Evolutionary conservation across 139 green algal species (phyloP), one percentile per base, ranked within the genome.

Genomic region (Volvox africanus): DNA sequence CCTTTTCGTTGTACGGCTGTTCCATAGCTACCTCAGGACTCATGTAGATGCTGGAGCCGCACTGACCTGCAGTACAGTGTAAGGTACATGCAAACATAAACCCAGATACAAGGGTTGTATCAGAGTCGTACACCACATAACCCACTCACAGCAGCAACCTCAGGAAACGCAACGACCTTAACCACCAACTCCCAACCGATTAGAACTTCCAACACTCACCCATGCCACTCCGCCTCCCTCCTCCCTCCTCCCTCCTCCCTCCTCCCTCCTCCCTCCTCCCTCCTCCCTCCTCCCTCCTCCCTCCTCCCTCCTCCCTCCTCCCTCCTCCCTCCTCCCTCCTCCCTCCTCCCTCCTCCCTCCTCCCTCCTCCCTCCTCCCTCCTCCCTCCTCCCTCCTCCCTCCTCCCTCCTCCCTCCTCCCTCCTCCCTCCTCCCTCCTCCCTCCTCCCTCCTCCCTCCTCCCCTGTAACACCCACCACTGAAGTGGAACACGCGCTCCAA

Each of bases 1-100:
- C 78, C 84, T 89, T 89, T 44, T 89, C 84, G 26, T 89, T 89
- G 84, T 89, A 89, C 84, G 84, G 84, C 84, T 82, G 68, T 2
- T 81, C 67, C 84, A 82, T 35, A n/a, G 84, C 67, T 67, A 89
- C 84, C 84, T 89, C 84, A 19, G 84, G 84, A n/a, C 68, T 81
- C 84, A 80, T 89, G 84, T 88, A 88, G 62, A 88, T 88, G 82
- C 62, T 79, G 62, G 82, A 88, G 22, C 82, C 82, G 32, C 82
- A 88, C 33, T 88, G 82, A 19, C 82, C 82, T 87, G 82, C 28
- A 3, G 61, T 33, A 79, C 71, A 79, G 22, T 35, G 65, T 73
- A 73, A 6, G 71, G 32, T 21, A 79, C 20, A 79, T 6, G 71
- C 1, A 73, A 2, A 28, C 5, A 73, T 16, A 12, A 30, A 73